A percentile compares a stretch with the other conserved stretches of the same genome.
phyloP scores from a whole-genome alignment of 176 grass and related monocot genomes.

The Aegilops bicornis region DNA sequence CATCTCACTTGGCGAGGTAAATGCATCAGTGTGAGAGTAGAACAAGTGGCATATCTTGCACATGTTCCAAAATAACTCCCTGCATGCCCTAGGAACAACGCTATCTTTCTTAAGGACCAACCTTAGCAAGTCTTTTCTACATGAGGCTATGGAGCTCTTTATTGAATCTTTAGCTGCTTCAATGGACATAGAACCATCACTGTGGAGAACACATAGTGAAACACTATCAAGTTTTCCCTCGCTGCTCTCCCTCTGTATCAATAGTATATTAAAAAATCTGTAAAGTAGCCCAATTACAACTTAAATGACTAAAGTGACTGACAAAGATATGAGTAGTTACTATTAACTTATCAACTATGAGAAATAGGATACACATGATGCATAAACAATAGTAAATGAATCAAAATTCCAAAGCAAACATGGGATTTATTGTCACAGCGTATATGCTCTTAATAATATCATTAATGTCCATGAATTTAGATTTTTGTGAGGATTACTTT shows the following conservation, averaged over 20 bases:
- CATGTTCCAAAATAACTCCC: not conserved
- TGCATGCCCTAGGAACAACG: not conserved
- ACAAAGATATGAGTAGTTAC: not conserved
- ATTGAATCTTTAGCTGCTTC: not conserved
- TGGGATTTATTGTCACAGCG: not conserved
- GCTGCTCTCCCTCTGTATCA: not conserved
- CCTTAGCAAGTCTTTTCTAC: not conserved
- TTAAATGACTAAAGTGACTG: not conserved
- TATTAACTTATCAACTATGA: not conserved
- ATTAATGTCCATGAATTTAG: not conserved
- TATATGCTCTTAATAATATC: not conserved
- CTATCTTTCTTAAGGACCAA: not conserved
- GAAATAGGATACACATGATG: not conserved
- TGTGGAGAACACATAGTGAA: not conserved
- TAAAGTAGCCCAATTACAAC: not conserved
- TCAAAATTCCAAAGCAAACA: not conserved
- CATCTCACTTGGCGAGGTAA: not conserved
- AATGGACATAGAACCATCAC: not conserved
- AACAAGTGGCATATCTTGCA: slow-evolving; percentile 1
- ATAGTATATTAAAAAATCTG: not conserved
- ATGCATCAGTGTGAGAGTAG: slow-evolving; percentile 14
- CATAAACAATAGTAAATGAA: not conserved
- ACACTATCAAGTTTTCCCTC: not conserved
- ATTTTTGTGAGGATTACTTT: not conserved
- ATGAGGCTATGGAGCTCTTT: not conserved